These are phyloP conservation scores for Fraxinus anomala DNA, from an alignment of 257 asterid species.

Conservation along the genomic window DNA sequence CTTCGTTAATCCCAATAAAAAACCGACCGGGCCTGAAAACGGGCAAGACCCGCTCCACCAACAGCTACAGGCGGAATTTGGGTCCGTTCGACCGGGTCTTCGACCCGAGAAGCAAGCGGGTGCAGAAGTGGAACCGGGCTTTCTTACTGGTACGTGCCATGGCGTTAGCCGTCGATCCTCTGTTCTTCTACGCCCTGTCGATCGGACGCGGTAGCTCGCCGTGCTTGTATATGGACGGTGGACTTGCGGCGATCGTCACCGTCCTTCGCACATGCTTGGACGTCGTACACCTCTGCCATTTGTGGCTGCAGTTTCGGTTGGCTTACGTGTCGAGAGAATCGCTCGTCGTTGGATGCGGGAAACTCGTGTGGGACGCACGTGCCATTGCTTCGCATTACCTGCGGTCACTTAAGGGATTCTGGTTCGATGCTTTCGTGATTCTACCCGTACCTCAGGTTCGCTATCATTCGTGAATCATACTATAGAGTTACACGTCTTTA, in stretches of 20 bases:
- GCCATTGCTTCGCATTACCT: slow-evolving; percentile 74
- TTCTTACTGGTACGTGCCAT: slow-evolving; percentile 87
- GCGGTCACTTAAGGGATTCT: slow-evolving; percentile 73
- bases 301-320: slow-evolving; percentile 83
- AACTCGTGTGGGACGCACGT: slow-evolving; percentile 95
- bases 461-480: not conserved
- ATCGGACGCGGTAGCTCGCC: slow-evolving; percentile 78
- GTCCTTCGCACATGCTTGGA: slow-evolving; percentile 77
- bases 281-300: slow-evolving; percentile 75
- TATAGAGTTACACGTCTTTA: too few relatives aligned
- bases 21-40: slow-evolving; percentile 39
- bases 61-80: slow-evolving; percentile 6
- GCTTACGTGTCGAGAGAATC: slow-evolving; percentile 95
- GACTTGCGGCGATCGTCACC: slow-evolving; percentile 64
- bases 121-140: slow-evolving; percentile 84
- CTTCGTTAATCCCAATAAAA: slow-evolving; percentile 66
- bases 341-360: slow-evolving; percentile 86
- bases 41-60: slow-evolving; percentile 25
- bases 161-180: slow-evolving; percentile 88
- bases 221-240: slow-evolving; percentile 73
- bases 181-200: slow-evolving; percentile 83
- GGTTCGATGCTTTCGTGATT: slow-evolving; percentile 90
- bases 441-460: slow-evolving; percentile 96
- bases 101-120: slow-evolving; percentile 87
- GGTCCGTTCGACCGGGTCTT: slow-evolving; percentile 50